Percentiles rank a stretch among this genome's conserved stretches.
phyloP scores from a whole-genome alignment of 2,329 filamentous ascomycete species.

The Allantophomopsis cytisporea region DNA sequence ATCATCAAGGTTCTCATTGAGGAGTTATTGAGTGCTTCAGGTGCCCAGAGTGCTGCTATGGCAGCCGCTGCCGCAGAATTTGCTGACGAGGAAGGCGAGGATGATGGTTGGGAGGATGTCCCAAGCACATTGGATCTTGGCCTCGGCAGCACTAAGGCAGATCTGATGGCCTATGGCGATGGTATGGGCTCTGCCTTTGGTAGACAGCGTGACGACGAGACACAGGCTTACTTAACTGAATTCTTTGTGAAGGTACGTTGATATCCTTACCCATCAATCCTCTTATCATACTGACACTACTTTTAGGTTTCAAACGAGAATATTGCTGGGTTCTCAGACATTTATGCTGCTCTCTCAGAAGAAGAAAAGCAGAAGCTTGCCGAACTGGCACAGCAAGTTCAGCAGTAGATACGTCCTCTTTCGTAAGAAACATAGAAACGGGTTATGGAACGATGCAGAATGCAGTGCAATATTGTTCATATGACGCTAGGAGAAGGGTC shows the following conservation, averaged over 20 bases:
- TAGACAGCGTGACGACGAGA: slow-evolving; percentile 77
- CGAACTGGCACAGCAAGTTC: slow-evolving; percentile 15
- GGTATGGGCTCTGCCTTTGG: slow-evolving; percentile 30
- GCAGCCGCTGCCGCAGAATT: slow-evolving; percentile 40
- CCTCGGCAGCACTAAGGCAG: slow-evolving; percentile 50
- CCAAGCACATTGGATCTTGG: slow-evolving; percentile 66
- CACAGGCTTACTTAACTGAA: slow-evolving; percentile 67
- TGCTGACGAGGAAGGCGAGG: slow-evolving; percentile 54
- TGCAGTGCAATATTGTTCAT: no score
- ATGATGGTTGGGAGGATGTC: slow-evolving; percentile 85
- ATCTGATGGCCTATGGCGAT: slow-evolving; percentile 69
- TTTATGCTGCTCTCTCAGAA: slow-evolving; percentile 20
- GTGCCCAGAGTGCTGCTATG: slow-evolving; percentile 43
- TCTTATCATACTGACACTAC: not conserved
- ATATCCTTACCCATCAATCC: not conserved
- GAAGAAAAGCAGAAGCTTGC: slow-evolving; percentile 33
- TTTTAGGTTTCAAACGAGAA: slow-evolving; percentile 13
- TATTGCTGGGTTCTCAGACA: slow-evolving; percentile 20
- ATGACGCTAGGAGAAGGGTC: no score
- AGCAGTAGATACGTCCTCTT: no score
- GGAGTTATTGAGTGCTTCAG: slow-evolving; percentile 73
- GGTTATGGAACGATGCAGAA: no score
- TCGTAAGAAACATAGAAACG: no score
- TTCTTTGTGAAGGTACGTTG: slow-evolving; percentile 49
- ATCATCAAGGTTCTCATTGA: slow-evolving; percentile 93